A percentile compares a stretch with the other conserved stretches of the same genome.
Evolutionary conservation across 345 rosid genomes (phyloP).

Genomic region (Kernera saxatilis): DNA sequence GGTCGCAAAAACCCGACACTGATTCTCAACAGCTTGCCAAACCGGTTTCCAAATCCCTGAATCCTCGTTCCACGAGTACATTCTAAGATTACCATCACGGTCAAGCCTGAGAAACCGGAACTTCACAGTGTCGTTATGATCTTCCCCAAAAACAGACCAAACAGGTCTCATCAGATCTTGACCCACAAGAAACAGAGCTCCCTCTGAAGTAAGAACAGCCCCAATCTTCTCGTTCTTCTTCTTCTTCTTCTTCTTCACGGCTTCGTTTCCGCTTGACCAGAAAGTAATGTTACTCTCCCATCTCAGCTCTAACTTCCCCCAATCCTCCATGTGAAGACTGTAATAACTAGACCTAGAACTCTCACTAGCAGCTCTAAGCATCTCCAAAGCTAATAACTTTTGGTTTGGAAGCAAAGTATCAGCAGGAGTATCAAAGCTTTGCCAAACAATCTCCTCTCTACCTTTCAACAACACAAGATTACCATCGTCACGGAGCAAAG

Average conservation of each 20-base stretch:
- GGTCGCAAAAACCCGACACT: slow-evolving; percentile 76
- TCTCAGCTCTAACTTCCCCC: slow-evolving; percentile 51
- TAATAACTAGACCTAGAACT: slow-evolving; percentile 63
- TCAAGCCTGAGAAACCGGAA: slow-evolving; percentile 73
- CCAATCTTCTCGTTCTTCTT: slow-evolving; percentile 33
- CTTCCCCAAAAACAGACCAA: slow-evolving; percentile 64
- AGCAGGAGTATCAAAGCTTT: slow-evolving; percentile 68
- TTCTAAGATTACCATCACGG: slow-evolving; percentile 69
- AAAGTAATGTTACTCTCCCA: slow-evolving; percentile 62
- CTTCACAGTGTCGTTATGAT: slow-evolving; percentile 54
- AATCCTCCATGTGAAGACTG: slow-evolving; percentile 51
- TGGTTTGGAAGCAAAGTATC: slow-evolving; percentile 77
- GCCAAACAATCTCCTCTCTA: slow-evolving; percentile 49
- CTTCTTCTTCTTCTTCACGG: neutral
- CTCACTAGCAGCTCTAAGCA: slow-evolving; percentile 59
- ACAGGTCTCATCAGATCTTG: slow-evolving; percentile 32
- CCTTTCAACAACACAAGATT: slow-evolving; percentile 54
- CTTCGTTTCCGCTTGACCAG: slow-evolving; percentile 49
- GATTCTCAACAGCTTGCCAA: slow-evolving; percentile 92
- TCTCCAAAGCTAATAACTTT: slow-evolving; percentile 35
- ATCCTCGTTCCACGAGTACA: slow-evolving; percentile 62
- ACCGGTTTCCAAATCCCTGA: slow-evolving; percentile 58
- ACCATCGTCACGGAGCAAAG: slow-evolving; percentile 59
- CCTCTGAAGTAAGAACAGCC: slow-evolving; percentile 55
- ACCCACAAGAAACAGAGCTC: slow-evolving; percentile 49